Conservation (phyloP, 805 yeast genomes). For the Blastobotrys parvus region DNA sequence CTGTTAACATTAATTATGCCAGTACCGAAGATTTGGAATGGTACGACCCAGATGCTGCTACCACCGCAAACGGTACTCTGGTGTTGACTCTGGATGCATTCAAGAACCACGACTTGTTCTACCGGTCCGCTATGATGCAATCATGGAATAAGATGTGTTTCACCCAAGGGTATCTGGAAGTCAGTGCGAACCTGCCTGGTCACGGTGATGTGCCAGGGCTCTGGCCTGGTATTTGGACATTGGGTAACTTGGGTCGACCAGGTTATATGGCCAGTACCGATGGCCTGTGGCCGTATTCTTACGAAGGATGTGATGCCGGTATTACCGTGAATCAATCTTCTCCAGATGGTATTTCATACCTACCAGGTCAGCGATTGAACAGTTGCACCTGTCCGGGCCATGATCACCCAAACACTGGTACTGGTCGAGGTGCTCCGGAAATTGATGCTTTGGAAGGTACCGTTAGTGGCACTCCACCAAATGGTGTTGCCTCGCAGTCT, state of each 20-base stretch:
- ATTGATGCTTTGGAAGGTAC: constrained; percentile 89
- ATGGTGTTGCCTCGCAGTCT: constrained; percentile 84
- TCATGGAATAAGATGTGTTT: constrained; percentile 89
- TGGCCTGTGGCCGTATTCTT: constrained; percentile 93
- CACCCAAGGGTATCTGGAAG: constrained; percentile 73
- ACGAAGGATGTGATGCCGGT: constrained; percentile 85
- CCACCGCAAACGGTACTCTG: constrained; percentile 67
- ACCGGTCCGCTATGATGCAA: constrained; percentile 88
- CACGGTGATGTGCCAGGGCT: constrained; percentile 70
- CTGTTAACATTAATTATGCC: constrained; percentile 72
- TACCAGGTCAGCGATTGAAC: constrained; percentile 76
- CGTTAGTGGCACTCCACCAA: constrained; percentile 34
- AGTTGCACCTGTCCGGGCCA: constrained; percentile 74
- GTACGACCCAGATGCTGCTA: constrained; percentile 88
- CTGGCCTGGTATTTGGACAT: constrained; percentile 96
- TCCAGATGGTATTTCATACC: constrained; percentile 76
- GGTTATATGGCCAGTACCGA: constrained; percentile 83
- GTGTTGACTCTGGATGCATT: constrained; percentile 70
- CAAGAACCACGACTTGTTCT: constrained; percentile 66
- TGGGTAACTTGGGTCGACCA: constrained; percentile 90
- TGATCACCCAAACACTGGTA: constrained; percentile 81
- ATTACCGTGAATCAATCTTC: constrained; percentile 90
- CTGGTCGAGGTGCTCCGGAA: constrained; percentile 93
- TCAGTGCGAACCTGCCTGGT: constrained; percentile 71
- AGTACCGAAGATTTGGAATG: constrained; percentile 90